A percentile compares a stretch with the other conserved stretches of the same genome.
These are phyloP conservation scores for Ustilago tritici DNA, from an alignment of 1,284 basidiomycete species.

Conservation along the genomic window DNA sequence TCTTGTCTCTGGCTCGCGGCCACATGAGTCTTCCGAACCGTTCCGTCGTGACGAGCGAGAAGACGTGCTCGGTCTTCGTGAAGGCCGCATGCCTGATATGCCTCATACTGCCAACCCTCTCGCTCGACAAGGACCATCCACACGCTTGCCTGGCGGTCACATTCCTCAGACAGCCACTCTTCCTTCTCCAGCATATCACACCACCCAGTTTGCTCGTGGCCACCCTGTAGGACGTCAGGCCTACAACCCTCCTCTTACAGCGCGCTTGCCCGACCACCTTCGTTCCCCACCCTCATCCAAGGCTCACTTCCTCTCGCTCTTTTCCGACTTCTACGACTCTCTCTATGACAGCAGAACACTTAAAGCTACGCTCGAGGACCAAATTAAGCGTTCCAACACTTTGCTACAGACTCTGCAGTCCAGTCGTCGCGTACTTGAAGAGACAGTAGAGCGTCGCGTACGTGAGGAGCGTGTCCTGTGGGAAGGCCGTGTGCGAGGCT, in stretches of 20 bases:
- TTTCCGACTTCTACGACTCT: constrained; percentile 67
- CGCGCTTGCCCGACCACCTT: constrained; percentile 53
- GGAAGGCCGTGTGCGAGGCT: constrained; percentile 55
- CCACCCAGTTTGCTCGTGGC: constrained; percentile 53
- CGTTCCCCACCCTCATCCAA: constrained; percentile 61
- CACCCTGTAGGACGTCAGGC: constrained; percentile 28
- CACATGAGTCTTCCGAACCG: constrained; percentile 13
- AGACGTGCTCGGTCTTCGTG: constrained; percentile 33
- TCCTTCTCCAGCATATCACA: constrained; percentile 66
- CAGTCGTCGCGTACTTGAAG: constrained; percentile 61
- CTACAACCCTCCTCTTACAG: constrained; percentile 32
- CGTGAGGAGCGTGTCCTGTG: constrained; percentile 58
- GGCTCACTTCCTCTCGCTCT: constrained; percentile 64
- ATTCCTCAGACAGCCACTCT: constrained; percentile 62
- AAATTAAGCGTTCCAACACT: constrained; percentile 65
- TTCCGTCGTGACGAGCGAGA: constrained; percentile 41
- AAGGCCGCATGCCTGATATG: constrained; percentile 42
- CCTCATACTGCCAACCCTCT: constrained; percentile 47
- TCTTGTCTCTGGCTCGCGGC: constrained; percentile 32
- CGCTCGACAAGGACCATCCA: constrained; percentile 33
- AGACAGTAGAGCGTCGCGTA: constrained; percentile 62
- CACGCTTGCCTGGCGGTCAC: constrained; percentile 40
- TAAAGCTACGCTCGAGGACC: constrained; percentile 67
- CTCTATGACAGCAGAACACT: constrained; percentile 66
- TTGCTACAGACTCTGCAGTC: constrained; percentile 67